Base-by-base conservation (phyloP, 768 basidiomycete genomes). In the Leccinellum luteum region DNA sequence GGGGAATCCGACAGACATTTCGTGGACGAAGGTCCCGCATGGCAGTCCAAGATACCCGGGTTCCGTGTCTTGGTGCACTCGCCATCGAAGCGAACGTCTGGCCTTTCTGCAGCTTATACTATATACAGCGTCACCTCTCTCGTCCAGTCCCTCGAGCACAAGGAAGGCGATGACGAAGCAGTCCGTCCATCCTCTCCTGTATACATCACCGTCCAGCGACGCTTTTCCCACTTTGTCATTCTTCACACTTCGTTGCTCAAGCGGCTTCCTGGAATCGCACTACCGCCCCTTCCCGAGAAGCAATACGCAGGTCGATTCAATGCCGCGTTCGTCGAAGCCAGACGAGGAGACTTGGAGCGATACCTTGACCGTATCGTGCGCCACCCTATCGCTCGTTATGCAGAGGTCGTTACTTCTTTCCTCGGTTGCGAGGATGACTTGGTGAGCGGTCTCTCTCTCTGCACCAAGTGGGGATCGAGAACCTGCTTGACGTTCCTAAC, bases 221-320 rank as follows among this genome's bases (percentile, higher is more conserved):
- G 92, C 7, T 95, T 90, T 74, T 92, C 91, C 4, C 89, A 94
- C 57, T 95, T 95, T 64, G 84, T 87, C 27, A 79, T 86, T 51
- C 78, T 95, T 30, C 87, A 92, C 61, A 85, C 87, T 2, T 84
- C 86, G 9, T 74, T 95, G 49, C 77, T 80, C 19, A 77, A 84
- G 23, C 78, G 86, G 8, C 81, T 92, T 4, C 89, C 90, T 6
- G 89, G 89, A 0, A 83, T 94, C 28, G 85, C 85, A 4, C 76
- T 94, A 2, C 91, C 92, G 0, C 88, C 90, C 0, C 78, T 94
- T 8, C 92, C 92, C 0, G 90, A 92, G 68, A 93, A 93, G 66
- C 87, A 90, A 62, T 92, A 94, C 60, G 79, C 89, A 1, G 90
- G 90, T 2, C 78, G 90, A 9, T 93, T 94, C 69, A 89, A 80